Evolutionary conservation across 2,329 filamentous ascomycete genomes (phyloP).

Genomic region (Geoglossum cookeanum): DNA sequence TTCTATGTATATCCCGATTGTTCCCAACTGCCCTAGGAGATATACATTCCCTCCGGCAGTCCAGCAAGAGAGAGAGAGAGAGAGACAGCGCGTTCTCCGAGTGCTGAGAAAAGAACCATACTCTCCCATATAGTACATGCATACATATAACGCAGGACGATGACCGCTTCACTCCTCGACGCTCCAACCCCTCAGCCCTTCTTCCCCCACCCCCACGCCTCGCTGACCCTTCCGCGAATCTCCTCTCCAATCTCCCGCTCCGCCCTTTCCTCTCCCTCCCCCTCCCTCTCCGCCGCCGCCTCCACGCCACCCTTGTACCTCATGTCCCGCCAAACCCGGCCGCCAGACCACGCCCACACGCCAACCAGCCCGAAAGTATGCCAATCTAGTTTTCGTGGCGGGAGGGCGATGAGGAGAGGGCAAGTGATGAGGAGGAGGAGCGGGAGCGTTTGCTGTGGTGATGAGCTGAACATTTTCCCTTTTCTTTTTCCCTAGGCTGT

Average conservation of each 20-base stretch:
- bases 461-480: too few relatives aligned
- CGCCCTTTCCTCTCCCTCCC: neutral
- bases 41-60: too few relatives aligned
- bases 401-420: slow-evolving; percentile 34
- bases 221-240: neutral
- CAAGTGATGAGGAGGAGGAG: slow-evolving; percentile 31
- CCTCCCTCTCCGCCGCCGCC: slow-evolving; percentile 7
- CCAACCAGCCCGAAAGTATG: slow-evolving; percentile 36
- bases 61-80: too few relatives aligned
- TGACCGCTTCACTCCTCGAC: too few relatives aligned
- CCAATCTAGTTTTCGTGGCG: slow-evolving; percentile 41
- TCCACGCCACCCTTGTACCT: neutral
- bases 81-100: too few relatives aligned
- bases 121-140: too few relatives aligned
- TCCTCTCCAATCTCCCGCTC: neutral
- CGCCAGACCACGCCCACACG: slow-evolving; percentile 26
- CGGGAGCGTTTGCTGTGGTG: slow-evolving; percentile 14
- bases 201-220: neutral
- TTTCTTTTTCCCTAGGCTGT: neutral
- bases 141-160: neutral
- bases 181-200: neutral
- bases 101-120: too few relatives aligned
- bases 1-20: too few relatives aligned
- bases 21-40: too few relatives aligned
- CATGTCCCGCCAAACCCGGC: neutral